Evolutionary conservation across 2,329 filamentous ascomycete species (phyloP).

Genomic region (Penicillium sclerotiorum): DNA sequence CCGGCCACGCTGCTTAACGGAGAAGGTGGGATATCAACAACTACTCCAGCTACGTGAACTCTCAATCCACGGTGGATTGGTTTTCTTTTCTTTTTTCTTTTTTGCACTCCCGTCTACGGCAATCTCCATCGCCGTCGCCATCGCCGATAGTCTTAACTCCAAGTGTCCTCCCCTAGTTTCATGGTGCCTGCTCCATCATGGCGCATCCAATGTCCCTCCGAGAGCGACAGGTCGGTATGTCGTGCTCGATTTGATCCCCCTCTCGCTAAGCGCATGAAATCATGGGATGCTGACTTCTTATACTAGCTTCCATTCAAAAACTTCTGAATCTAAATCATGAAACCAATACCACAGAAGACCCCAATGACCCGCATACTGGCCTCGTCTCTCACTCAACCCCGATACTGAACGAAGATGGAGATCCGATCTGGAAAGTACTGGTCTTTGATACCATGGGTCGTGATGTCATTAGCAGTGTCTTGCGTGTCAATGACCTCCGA

Average conservation of each 20-base stretch:
- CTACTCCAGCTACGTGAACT: not conserved
- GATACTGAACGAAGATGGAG: constrained; percentile 81
- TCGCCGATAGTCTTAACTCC: too few species aligned
- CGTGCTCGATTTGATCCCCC: constrained; percentile 14
- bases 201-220: constrained; percentile 62
- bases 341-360: constrained; percentile 54
- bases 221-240: constrained; percentile 72
- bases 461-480: constrained; percentile 95
- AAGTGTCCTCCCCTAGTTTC: constrained; percentile 12
- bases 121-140: too few species aligned
- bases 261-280: constrained; percentile 3
- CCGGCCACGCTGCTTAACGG: constrained; percentile 4
- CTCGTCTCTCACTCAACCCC: constrained; percentile 71
- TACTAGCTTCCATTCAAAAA: constrained; percentile 83
- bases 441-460: constrained; percentile 91
- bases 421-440: constrained; percentile 96
- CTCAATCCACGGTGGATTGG: not conserved
- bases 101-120: too few species aligned
- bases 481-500: constrained; percentile 89
- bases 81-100: not conserved
- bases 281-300: constrained; percentile 6
- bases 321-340: constrained; percentile 92
- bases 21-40: constrained; percentile 7
- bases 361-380: constrained; percentile 65
- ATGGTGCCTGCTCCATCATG: constrained; percentile 47